Percentiles rank a stretch among this genome's conserved stretches.
These are phyloP conservation scores for Viola odorata DNA, from an alignment of 345 rosid genomes.

Conservation along the genomic window DNA sequence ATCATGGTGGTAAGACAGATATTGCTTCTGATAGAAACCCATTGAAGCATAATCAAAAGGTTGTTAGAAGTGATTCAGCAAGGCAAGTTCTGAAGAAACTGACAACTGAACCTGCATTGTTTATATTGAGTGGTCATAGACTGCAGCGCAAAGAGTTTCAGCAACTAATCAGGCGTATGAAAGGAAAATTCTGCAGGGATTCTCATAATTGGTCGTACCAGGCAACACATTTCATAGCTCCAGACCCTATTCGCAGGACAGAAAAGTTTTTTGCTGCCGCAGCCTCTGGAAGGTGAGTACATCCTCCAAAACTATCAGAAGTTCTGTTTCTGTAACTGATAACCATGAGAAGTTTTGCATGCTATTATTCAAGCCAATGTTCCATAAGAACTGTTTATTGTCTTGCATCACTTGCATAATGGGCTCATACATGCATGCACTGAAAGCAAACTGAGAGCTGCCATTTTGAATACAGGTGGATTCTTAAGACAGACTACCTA, in stretches of 20 bases:
- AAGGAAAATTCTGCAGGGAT: constrained; percentile 74
- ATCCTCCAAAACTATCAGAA: constrained; percentile 10
- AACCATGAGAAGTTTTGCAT: not conserved
- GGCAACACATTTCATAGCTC: constrained; percentile 80
- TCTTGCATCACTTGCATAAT: too few relatives aligned
- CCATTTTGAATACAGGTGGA: constrained; percentile 65
- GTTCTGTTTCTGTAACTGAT: not conserved
- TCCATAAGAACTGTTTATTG: too few relatives aligned
- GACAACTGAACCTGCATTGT: constrained; percentile 41
- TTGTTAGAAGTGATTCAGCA: constrained; percentile 4
- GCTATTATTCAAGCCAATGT: not conserved
- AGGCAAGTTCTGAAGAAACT: constrained; percentile 19
- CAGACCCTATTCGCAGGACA: constrained; percentile 75
- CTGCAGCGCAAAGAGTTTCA: constrained; percentile 70
- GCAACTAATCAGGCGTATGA: constrained; percentile 52
- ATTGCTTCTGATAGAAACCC: constrained; percentile 21
- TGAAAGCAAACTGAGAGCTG: not conserved
- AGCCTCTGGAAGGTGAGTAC: constrained; percentile 37
- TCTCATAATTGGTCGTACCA: constrained; percentile 98
- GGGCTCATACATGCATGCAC: too few relatives aligned
- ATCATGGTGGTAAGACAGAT: constrained; percentile 20
- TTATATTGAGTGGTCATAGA: constrained; percentile 68
- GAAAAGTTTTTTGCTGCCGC: constrained; percentile 57
- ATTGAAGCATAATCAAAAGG: constrained; percentile 23
- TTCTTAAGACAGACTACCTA: constrained; percentile 71